Percentiles rank a stretch among this genome's conserved stretches.
Conservation (phyloP, 148 eudicot species). For the Pouteria glomerata region DNA sequence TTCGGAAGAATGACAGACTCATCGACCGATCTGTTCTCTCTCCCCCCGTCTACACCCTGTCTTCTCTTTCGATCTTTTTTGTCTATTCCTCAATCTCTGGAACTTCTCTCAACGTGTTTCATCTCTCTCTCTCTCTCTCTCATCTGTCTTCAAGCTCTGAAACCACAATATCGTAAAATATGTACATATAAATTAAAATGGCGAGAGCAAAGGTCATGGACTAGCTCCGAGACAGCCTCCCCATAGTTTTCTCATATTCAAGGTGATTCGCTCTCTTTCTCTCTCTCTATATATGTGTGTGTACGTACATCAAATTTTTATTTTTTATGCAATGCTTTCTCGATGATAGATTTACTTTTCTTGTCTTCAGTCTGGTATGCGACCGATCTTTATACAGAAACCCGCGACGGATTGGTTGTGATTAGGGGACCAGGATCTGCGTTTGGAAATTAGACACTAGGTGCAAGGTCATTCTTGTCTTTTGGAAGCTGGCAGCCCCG, state of each 20-base stretch:
- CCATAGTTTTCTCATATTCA: neutral
- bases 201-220: neutral
- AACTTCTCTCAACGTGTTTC: neutral
- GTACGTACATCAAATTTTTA: neutral
- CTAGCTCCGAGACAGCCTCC: neutral
- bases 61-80: neutral
- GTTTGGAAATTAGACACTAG: too few relatives aligned
- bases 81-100: too few relatives aligned
- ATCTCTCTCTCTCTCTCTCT: neutral
- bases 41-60: constrained; percentile 4
- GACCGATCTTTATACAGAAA: too few relatives aligned
- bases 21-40: neutral
- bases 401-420: too few relatives aligned
- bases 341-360: neutral
- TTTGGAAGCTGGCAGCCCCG: too few relatives aligned
- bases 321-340: neutral
- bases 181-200: too few relatives aligned
- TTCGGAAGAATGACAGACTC: neutral
- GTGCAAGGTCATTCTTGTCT: too few relatives aligned
- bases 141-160: neutral
- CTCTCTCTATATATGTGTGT: neutral
- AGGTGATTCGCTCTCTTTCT: neutral
- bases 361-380: too few relatives aligned
- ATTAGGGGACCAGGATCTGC: too few relatives aligned
- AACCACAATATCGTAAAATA: neutral